Conservation (phyloP, 768 basidiomycete species). For the Lentinula raphanica region DNA sequence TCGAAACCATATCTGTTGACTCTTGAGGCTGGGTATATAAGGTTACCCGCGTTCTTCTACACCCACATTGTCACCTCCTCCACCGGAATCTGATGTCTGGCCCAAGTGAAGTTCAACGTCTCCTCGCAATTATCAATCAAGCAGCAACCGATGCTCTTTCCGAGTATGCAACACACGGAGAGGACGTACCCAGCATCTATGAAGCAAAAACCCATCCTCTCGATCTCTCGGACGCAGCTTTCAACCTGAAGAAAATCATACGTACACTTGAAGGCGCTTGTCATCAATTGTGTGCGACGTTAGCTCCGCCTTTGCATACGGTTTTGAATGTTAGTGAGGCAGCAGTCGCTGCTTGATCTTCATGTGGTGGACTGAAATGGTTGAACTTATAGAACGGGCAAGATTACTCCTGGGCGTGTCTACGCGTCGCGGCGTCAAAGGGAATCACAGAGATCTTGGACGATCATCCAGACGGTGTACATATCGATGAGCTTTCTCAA, state of each 20-base stretch:
- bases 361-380: not conserved
- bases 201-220: conserved; percentile 19
- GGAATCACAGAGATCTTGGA: not conserved
- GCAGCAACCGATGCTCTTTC: conserved; percentile 27
- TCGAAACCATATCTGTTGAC: no score
- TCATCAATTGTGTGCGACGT: conserved; percentile 27
- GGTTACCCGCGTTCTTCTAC: no score
- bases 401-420: not conserved
- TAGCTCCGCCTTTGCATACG: conserved; percentile 27
- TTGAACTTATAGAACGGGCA: not conserved
- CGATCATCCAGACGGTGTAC: not conserved
- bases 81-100: not conserved
- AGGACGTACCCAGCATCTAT: conserved; percentile 23
- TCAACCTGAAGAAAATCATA: conserved; percentile 19
- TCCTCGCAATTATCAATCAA: conserved; percentile 25
- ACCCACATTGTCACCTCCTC: no score
- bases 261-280: conserved; percentile 32
- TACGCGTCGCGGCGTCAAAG: not conserved
- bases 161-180: conserved; percentile 24
- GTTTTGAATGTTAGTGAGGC: conserved; percentile 25
- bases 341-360: not conserved
- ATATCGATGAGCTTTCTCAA: not conserved
- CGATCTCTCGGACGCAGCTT: conserved; percentile 19
- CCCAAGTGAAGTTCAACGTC: not conserved
- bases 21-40: no score